Base-by-base conservation (phyloP, 345 rosid species). In the Salix dunnii region DNA sequence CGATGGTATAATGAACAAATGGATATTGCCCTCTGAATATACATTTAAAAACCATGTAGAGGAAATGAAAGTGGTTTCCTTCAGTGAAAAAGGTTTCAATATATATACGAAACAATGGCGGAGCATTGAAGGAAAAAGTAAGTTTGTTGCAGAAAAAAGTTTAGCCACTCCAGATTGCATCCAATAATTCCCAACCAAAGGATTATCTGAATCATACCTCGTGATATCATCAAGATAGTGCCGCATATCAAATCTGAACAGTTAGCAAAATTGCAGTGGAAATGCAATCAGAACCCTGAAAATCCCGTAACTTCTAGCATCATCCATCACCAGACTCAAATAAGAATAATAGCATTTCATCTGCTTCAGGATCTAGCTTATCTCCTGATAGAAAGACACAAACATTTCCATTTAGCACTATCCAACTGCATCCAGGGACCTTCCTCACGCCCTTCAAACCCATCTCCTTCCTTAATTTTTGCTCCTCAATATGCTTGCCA, bases 101-200 rank as follows among this genome's bases (percentile, higher is more conserved):
- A 46, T 46, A 14, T 13, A 46, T 46, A 14, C 17, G 51, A 46
- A 46, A 46, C 18, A 46, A 46, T 3, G 51, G 51, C 51, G 18
- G 30, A 62, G 13, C 66, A 62, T 62, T 23, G 35, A 72, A 58
- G 53, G 31, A 51, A 38, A 30, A 43, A 70, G 67, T 67, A 91
- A 94, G 94, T 94, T 87, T 71, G 92, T 94, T 25, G 97, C 97
- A 48, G 89, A 92, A 77, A 92, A 94, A 77, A 94, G 96, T 82
- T 82, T 89, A 78, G 98, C 94, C 48, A 94, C 98, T 68, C 98
- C 97, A 75, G 94, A 91, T 78, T 94, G 98, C 38, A 97, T 88
- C 98, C 98, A 94, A 80, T 94, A 97, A 78, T 87, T 92, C 76
- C 98, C 98, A 78, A 92, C 94, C 86, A 94, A 85, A 81, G 98